Evolutionary conservation across 2,329 filamentous ascomycete genomes (phyloP), one percentile per base, ranked within the genome.

Genomic region (Verticillium dahliae): DNA sequence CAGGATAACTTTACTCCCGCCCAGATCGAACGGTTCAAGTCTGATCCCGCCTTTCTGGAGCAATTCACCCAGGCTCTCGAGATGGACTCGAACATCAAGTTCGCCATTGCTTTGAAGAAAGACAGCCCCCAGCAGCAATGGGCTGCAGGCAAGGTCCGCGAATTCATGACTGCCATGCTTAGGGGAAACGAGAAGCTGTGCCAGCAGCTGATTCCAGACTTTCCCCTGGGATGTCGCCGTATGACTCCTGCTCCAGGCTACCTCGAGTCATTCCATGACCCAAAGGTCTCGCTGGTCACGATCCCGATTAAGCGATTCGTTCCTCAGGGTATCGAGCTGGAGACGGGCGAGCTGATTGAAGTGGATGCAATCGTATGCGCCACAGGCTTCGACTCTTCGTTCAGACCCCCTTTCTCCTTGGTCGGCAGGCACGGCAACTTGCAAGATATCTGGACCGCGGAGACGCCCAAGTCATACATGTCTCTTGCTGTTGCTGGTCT

Each of bases 311-410:
- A 73, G 37, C 67, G 70, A 6, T 74, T 85, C 52, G 78, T 82
- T 1, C 70, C 76, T 11, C 74, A 76, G n/a, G 79, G 83, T 14
- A 70, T 85, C 57, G 71, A 80, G 68, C 72, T 84, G 37, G 74
- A 73, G 1, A 77, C 77, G 4, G 82, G 80, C n/a, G 68, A 77
- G 39, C 70, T 80, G n/a, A 69, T 82, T 59, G 74, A 80, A 38
- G 77, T 84, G 14, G 85, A 87, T 66, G 76, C 77, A 13, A 79
- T 87, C 27, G 75, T 87, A 57, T 84, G 82, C 62, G 83, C 83
- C n/a, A 85, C 82, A 0, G 82, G 83, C 1, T 85, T 84, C 66
- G 78, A 85, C 65, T 79, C 78, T 5, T 81, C 80, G 1, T 85
- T 84, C 68, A 69, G 75, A 7, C 81, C 82, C 3, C 75, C 78